phyloP scores from a whole-genome alignment of 208 protist species.

The Kentomonas sorsogonicus region DNA sequence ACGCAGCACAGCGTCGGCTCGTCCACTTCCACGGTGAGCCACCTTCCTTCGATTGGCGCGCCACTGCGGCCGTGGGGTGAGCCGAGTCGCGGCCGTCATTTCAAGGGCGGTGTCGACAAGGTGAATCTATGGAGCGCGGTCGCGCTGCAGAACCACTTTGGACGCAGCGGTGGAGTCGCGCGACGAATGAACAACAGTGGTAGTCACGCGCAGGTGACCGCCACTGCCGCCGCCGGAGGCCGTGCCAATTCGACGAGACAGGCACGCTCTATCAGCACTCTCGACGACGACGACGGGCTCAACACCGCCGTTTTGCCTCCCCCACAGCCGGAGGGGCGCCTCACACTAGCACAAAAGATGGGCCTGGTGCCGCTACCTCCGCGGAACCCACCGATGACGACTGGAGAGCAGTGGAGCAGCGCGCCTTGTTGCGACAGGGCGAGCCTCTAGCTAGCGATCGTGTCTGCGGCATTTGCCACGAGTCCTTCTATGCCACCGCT shows the following conservation, averaged over 20 bases:
- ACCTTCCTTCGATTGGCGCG: constrained; percentile 3
- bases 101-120: too few relatives aligned
- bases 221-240: not conserved
- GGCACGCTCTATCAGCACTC: not conserved
- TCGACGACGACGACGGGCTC: constrained; percentile 3
- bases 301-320: constrained; percentile 21
- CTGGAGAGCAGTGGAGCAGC: constrained; percentile 48
- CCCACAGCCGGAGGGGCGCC: constrained; percentile 30
- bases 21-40: too few relatives aligned
- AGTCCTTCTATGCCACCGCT: constrained; percentile 50
- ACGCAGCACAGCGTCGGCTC: too few relatives aligned
- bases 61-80: too few relatives aligned
- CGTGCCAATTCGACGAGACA: too few relatives aligned
- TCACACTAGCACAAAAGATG: constrained; percentile 82
- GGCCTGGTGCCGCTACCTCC: constrained; percentile 68
- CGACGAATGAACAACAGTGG: constrained; percentile 3
- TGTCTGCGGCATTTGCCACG: constrained; percentile 73
- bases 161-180: constrained; percentile 26
- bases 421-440: constrained; percentile 39
- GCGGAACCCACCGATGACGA: constrained; percentile 54
- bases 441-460: constrained; percentile 12
- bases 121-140: constrained; percentile 80
- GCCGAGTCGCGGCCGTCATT: too few relatives aligned
- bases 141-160: constrained; percentile 82
- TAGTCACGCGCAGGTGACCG: not conserved